These are phyloP conservation scores for Calocera viscosa DNA, from an alignment of 768 basidiomycete species.

Conservation along the genomic window DNA sequence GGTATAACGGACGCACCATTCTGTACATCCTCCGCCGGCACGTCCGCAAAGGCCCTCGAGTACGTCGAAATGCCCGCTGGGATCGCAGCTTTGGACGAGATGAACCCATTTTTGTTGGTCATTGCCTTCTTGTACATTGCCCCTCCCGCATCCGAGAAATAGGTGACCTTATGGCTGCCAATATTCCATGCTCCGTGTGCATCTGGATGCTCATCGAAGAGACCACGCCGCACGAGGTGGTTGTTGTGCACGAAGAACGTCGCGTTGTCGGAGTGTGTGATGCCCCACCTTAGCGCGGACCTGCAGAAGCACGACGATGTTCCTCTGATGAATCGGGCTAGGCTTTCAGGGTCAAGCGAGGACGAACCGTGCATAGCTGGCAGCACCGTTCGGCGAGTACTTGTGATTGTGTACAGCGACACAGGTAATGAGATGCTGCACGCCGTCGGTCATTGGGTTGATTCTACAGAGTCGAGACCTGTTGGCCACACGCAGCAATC, in stretches of 20 bases:
- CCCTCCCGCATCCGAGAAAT: background rate
- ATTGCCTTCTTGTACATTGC: background rate
- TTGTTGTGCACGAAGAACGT: constrained; percentile 6
- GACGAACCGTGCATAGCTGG: constrained; percentile 5
- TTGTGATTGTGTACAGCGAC: background rate
- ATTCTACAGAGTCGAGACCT: background rate
- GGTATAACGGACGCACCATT: constrained; percentile 15
- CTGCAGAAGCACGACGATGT: background rate
- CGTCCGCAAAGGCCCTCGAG: constrained; percentile 14
- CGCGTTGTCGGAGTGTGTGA: background rate
- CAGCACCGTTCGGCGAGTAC: background rate
- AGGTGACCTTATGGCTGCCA: background rate
- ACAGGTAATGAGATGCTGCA: background rate
- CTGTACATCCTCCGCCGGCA: constrained; percentile 24
- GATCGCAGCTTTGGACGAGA: background rate
- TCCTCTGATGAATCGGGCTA: background rate
- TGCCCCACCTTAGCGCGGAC: background rate
- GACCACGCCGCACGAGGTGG: background rate
- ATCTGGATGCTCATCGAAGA: background rate
- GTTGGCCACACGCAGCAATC: background rate
- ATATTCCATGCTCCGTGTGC: background rate
- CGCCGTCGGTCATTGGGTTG: background rate
- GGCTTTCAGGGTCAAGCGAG: background rate
- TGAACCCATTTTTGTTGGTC: background rate
- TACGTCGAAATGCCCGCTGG: background rate